Conservation (phyloP, 2,329 filamentous ascomycete species). For the Geoglossum cookeanum region DNA sequence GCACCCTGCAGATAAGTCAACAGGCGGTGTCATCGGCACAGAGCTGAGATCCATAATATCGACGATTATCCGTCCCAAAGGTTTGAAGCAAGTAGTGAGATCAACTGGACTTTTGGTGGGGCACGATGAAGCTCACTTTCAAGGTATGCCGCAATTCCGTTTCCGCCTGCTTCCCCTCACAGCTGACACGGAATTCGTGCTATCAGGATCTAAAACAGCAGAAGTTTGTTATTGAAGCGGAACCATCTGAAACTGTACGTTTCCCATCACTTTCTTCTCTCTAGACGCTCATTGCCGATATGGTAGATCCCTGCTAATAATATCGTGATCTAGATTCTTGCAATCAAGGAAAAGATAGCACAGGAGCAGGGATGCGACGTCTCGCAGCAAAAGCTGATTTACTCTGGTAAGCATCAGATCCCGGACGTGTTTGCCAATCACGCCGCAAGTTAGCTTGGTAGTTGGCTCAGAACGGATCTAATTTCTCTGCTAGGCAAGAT, state of each 20-base stretch:
- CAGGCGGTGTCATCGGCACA: neutral
- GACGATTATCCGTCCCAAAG: slow-evolving; percentile 11
- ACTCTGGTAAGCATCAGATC: slow-evolving; percentile 51
- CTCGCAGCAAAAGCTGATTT: slow-evolving; percentile 86
- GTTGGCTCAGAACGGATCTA: neutral
- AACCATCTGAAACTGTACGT: slow-evolving; percentile 76
- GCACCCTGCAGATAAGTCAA: neutral
- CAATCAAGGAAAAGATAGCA: slow-evolving; percentile 83
- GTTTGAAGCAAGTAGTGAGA: slow-evolving; percentile 8
- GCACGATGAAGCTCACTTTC: slow-evolving; percentile 51
- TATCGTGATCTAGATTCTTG: slow-evolving; percentile 45
- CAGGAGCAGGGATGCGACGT: slow-evolving; percentile 89
- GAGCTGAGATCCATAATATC: slow-evolving; percentile 11
- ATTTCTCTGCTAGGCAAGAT: slow-evolving; percentile 58
- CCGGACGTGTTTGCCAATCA: neutral
- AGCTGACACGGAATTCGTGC: neutral
- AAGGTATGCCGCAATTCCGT: slow-evolving; percentile 30
- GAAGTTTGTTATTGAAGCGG: slow-evolving; percentile 91
- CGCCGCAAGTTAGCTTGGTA: neutral
- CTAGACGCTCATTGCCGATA: neutral
- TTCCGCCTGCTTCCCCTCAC: neutral
- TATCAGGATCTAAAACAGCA: slow-evolving; percentile 89
- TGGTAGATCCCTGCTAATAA: neutral
- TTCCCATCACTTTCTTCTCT: neutral
- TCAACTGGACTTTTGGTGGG: slow-evolving; percentile 14